Conservation (phyloP, 202 grass and related monocot species). For the Schoenoplectus triqueter region DNA sequence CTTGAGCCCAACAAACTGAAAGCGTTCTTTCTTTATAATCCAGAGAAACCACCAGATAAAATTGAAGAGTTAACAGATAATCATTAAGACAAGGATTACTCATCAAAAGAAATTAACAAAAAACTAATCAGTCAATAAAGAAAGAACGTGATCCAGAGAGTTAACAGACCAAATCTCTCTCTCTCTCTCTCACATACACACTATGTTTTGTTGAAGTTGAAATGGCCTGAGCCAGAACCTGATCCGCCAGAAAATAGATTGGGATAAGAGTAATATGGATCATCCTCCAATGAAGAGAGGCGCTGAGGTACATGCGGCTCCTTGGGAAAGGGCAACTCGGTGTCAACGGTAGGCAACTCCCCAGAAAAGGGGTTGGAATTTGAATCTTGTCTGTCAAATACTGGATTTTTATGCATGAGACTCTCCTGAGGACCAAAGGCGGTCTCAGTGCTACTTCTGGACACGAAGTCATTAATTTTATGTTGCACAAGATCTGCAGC, state of each 20-base stretch:
- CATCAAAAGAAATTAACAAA: conserved; percentile 11
- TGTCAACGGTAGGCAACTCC: conserved; percentile 38
- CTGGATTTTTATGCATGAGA: conserved; percentile 41
- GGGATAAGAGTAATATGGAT: conserved; percentile 85
- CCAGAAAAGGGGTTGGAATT: conserved; percentile 45
- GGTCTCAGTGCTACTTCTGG: conserved; percentile 18
- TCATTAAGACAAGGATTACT: conserved; percentile 1
- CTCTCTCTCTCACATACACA: neutral
- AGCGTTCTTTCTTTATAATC: too few species aligned
- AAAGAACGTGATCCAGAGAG: too few species aligned
- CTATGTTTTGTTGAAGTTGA: conserved; percentile 28
- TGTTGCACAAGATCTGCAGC: conserved; percentile 74
- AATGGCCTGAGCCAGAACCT: conserved; percentile 36
- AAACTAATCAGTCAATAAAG: conserved; percentile 15
- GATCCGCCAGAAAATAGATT: conserved; percentile 77
- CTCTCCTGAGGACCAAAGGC: conserved; percentile 32
- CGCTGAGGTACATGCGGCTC: conserved; percentile 49
- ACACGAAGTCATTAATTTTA: conserved; percentile 66
- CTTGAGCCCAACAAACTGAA: too few species aligned
- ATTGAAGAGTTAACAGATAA: too few species aligned
- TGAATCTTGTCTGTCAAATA: conserved; percentile 73
- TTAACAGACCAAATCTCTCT: conserved; percentile 19
- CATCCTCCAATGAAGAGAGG: conserved; percentile 67
- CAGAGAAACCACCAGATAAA: too few species aligned
- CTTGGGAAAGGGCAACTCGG: conserved; percentile 19